phyloP scores from a whole-genome alignment of 2,329 filamentous ascomycete species.

The Aspergillus udagawae region DNA sequence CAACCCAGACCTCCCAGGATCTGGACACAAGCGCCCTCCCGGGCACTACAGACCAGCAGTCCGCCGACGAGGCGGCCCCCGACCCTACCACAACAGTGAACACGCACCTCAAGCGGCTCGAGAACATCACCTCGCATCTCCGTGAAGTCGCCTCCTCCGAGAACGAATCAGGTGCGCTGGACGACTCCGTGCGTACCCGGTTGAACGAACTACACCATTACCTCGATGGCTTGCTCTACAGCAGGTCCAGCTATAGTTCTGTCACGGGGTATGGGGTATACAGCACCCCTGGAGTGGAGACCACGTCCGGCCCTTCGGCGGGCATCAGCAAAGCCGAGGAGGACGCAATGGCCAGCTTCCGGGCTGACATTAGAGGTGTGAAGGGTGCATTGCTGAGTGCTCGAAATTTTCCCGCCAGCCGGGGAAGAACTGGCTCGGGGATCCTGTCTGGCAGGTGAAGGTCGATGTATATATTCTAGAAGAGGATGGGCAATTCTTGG shows the following conservation, averaged over 20 bases:
- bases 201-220: constrained; percentile 49
- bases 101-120: constrained; percentile 44
- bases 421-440: constrained; percentile 23
- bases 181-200: constrained; percentile 31
- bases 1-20: constrained; percentile 56
- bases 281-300: constrained; percentile 26
- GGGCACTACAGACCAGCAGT: constrained; percentile 12
- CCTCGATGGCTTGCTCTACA: constrained; percentile 47
- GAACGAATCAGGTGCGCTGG: constrained; percentile 29
- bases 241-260: constrained; percentile 24
- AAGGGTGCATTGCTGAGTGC: constrained; percentile 62
- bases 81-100: constrained; percentile 24
- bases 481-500: neutral
- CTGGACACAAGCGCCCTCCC: constrained; percentile 16
- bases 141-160: constrained; percentile 42
- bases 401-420: constrained; percentile 53
- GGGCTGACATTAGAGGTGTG: constrained; percentile 58
- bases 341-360: constrained; percentile 56
- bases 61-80: constrained; percentile 10
- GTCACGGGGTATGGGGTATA: constrained; percentile 33
- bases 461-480: neutral
- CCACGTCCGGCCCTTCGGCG: constrained; percentile 12
- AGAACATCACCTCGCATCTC: constrained; percentile 50
- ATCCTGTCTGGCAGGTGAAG: constrained; percentile 5
- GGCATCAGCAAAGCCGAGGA: constrained; percentile 44